These are phyloP conservation scores for Saccharomycopsis oosterbeekiorum DNA, from an alignment of 805 yeast species.

Conservation along the genomic window DNA sequence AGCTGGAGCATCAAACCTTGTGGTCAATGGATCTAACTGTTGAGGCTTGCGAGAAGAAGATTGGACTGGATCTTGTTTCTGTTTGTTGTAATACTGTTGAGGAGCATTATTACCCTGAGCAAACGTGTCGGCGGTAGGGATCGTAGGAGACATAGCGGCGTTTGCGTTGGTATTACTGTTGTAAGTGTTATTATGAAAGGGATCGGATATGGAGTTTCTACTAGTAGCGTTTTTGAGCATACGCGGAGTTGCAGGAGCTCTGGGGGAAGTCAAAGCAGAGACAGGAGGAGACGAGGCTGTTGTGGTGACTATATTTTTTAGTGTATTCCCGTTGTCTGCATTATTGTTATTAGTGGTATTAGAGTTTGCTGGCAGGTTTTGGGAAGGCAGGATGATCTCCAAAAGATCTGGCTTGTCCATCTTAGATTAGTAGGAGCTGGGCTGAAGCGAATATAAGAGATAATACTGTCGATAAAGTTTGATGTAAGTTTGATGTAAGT, in stretches of 20 bases:
- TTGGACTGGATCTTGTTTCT: background rate
- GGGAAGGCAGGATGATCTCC: background rate
- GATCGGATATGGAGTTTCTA: conserved; percentile 24
- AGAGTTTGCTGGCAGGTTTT: background rate
- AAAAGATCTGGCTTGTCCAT: conserved; percentile 1
- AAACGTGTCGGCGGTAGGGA: background rate
- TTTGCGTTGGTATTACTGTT: background rate
- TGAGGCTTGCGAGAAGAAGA: background rate
- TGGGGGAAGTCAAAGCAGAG: conserved; percentile 17
- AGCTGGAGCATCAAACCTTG: background rate
- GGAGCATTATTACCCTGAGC: background rate
- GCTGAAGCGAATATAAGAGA: no score
- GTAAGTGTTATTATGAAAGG: conserved; percentile 2
- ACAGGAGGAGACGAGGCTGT: conserved; percentile 2
- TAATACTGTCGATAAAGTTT: no score
- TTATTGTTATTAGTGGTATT: background rate
- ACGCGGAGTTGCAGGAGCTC: conserved; percentile 58
- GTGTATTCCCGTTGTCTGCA: conserved; percentile 3
- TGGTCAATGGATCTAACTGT: background rate
- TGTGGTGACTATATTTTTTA: conserved; percentile 11
- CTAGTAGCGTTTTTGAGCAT: conserved; percentile 50
- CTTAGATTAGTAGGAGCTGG: background rate
- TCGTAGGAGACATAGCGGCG: background rate
- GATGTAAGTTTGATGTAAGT: no score
- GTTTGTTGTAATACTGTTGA: background rate